These are phyloP conservation scores for Eutypella sp. DNA, from an alignment of 2,329 filamentous ascomycete species.

Conservation along the genomic window DNA sequence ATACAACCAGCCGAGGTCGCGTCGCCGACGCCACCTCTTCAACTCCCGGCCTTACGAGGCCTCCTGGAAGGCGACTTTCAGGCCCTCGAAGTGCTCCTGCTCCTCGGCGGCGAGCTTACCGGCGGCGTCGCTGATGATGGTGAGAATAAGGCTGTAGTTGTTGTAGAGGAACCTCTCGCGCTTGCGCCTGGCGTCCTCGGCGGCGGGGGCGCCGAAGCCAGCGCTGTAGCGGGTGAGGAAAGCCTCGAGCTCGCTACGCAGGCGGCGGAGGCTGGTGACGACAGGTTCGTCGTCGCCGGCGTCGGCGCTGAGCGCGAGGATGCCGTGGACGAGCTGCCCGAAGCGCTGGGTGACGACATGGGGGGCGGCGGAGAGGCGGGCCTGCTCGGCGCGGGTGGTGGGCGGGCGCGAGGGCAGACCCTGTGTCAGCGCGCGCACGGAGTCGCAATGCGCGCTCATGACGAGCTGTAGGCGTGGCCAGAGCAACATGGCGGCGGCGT, in stretches of 20 bases:
- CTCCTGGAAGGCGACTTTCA: constrained; percentile 57
- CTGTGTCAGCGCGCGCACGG: constrained; percentile 61
- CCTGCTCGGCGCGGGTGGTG: constrained; percentile 43
- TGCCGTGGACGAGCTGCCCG: constrained; percentile 82
- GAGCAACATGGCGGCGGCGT: constrained; percentile 89
- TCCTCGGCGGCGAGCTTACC: constrained; percentile 73
- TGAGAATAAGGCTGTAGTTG: constrained; percentile 91
- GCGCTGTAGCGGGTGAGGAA: constrained; percentile 77
- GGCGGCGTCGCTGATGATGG: constrained; percentile 75
- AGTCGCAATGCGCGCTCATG: constrained; percentile 90
- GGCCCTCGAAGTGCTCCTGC: constrained; percentile 65
- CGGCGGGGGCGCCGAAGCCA: constrained; percentile 63
- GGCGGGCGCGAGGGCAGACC: constrained; percentile 42
- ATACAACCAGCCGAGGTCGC: too few species aligned
- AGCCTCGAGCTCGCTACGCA: constrained; percentile 76
- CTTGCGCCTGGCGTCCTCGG: constrained; percentile 56
- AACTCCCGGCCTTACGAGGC: constrained; percentile 19
- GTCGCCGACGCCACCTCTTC: neutral
- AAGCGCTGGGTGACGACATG: constrained; percentile 94
- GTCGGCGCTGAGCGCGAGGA: constrained; percentile 67
- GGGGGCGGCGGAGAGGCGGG: constrained; percentile 70
- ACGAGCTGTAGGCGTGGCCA: constrained; percentile 94
- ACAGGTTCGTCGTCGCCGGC: constrained; percentile 94
- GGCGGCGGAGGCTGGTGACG: constrained; percentile 68
- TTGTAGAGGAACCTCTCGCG: constrained; percentile 87